Base-by-base conservation (phyloP, 257 asterid genomes). In the Solanum microdontum region DNA sequence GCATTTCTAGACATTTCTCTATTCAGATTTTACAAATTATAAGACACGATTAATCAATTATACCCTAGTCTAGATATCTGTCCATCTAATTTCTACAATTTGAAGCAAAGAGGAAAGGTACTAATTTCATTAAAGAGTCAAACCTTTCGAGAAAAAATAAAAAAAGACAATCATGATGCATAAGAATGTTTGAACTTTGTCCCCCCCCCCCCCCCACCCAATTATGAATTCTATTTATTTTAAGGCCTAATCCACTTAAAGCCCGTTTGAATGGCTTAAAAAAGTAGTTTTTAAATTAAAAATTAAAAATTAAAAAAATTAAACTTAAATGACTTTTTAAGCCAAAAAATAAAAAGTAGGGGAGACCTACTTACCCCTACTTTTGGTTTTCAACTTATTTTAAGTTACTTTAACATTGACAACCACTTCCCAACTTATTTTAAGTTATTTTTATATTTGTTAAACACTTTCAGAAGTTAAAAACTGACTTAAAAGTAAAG, bases 111-210 rank as follows among this genome's bases (percentile, higher is more conserved):
- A 37, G 77, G 15, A 14, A 28, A 86, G 73, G 87, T 45, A 72
- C 32, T 72, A 74, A 87, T 17, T 84, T 84, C 58, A 69, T 6
- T 5, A 21, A 83, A 33, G 62, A 76, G 70, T 55, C 70, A 7
- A 86, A 77, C 37, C 69, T 60, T 87, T 51, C 62, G 85, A 82
- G 83, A 45, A 86, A 87, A 86, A 77, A 84, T 68, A 45, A 88
- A 87, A 87, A 33, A 58, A 43, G 68, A 66, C 87, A 86, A 90
- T 91, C 51, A 91, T 87, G 64, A 10, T 86, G 91, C 87, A 86
- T 86, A 86, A 76, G 90, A 88, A 90, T 64, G 32, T 34, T 68
- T n/a, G 28, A 33, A 75, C 77, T 36, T 85, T 79, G 76, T 82
- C 79, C 45, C 15, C 24, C 84, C 24, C 21, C 3, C 11, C 10